A percentile compares a stretch with the other conserved stretches of the same genome.
These are phyloP conservation scores for Sesbania bispinosa DNA, from an alignment of 306 rosid species.

Conservation along the genomic window DNA sequence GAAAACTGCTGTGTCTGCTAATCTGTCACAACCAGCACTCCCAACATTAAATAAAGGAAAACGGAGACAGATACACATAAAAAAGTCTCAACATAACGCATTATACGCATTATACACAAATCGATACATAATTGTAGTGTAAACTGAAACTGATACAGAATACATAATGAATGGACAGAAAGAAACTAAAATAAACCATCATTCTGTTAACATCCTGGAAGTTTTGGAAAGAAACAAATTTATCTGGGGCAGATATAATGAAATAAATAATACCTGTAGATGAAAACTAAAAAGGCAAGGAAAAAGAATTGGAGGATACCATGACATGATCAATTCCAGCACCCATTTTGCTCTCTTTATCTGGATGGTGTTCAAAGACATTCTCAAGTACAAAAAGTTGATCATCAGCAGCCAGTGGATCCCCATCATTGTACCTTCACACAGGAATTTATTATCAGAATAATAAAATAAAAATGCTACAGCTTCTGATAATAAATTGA, in stretches of 20 bases:
- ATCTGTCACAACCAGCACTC: constrained; percentile 49
- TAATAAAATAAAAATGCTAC: neutral
- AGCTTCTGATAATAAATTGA: neutral
- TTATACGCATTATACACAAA: neutral
- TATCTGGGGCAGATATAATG: neutral
- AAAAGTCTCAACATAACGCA: neutral
- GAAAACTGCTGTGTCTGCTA: constrained; percentile 57
- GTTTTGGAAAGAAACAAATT: neutral
- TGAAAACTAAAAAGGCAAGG: neutral
- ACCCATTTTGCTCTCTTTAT: constrained; percentile 85
- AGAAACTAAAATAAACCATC: neutral
- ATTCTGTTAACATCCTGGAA: neutral
- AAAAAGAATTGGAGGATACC: constrained; percentile 45
- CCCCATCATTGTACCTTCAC: constrained; percentile 82
- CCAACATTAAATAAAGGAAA: neutral
- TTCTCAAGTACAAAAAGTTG: constrained; percentile 57
- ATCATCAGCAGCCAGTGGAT: constrained; percentile 71
- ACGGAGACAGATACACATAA: neutral
- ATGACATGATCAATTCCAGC: constrained; percentile 71
- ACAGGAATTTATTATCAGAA: constrained; percentile 25
- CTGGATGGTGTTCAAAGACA: constrained; percentile 82
- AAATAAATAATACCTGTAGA: neutral
- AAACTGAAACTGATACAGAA: neutral
- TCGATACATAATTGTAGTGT: neutral
- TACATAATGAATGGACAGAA: neutral